These are phyloP conservation scores for Penicillium sp. DNA, from an alignment of 2,329 filamentous ascomycete genomes.

Conservation along the genomic window DNA sequence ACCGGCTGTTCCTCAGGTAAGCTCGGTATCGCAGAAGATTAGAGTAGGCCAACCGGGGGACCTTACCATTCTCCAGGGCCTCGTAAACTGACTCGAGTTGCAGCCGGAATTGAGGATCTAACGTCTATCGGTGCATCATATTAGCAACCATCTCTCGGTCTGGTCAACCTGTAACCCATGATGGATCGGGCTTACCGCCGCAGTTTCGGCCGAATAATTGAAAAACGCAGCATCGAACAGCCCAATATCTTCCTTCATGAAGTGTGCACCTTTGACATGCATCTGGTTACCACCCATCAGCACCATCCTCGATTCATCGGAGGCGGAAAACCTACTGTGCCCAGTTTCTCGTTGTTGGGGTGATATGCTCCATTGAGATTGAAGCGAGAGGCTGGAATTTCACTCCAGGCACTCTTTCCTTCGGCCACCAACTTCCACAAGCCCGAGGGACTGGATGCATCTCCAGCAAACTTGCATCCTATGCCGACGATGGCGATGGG, in stretches of 20 bases:
- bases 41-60: too few relatives aligned
- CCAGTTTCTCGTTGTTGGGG: neutral
- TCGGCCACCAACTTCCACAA: neutral
- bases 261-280: neutral
- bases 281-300: neutral
- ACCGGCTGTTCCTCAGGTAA: slow-evolving; percentile 16
- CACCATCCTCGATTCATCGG: neutral
- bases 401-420: neutral
- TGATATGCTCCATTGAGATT: neutral
- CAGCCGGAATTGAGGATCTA: neutral
- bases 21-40: neutral
- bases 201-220: neutral
- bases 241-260: neutral
- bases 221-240: neutral
- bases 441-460: slow-evolving; percentile 15
- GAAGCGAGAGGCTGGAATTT: neutral
- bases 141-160: neutral
- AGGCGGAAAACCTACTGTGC: neutral
- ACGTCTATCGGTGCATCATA: neutral
- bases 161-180: too few relatives aligned
- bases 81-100: neutral
- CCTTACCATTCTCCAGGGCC: neutral
- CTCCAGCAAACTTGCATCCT: slow-evolving; percentile 26
- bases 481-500: slow-evolving; percentile 33
- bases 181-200: neutral